Evolutionary conservation across 176 grass and related monocot species (phyloP).

Genomic region (Areca catechu): DNA sequence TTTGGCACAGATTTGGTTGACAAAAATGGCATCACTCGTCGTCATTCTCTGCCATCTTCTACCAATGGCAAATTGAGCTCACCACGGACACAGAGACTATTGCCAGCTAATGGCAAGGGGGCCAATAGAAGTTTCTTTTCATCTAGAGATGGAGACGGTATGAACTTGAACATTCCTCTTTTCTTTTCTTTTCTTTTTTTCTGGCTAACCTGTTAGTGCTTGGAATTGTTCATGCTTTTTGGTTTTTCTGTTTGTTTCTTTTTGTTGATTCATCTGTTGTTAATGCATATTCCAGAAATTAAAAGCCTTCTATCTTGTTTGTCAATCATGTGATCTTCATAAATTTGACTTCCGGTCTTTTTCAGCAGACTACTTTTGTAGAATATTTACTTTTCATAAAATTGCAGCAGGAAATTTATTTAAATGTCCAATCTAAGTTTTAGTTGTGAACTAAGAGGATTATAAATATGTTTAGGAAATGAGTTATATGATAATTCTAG

Average conservation of each 20-base stretch:
- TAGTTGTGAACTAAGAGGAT: too few relatives aligned
- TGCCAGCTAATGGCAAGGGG: slow-evolving; percentile 41
- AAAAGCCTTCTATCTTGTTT: too few relatives aligned
- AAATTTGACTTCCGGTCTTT: too few relatives aligned
- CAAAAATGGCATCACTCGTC: slow-evolving; percentile 43
- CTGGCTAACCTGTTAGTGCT: background rate
- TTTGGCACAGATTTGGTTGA: slow-evolving; percentile 52
- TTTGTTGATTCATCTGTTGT: background rate
- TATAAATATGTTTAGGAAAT: too few relatives aligned
- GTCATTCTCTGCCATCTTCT: slow-evolving; percentile 70
- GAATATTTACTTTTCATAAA: too few relatives aligned
- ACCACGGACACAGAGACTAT: slow-evolving; percentile 47
- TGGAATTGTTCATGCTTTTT: background rate
- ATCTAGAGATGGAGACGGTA: slow-evolving; percentile 67
- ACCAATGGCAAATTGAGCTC: slow-evolving; percentile 56
- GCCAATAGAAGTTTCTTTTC: slow-evolving; percentile 46
- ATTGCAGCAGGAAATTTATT: too few relatives aligned
- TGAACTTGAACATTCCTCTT: slow-evolving; percentile 12
- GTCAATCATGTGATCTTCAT: too few relatives aligned
- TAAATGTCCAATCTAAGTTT: too few relatives aligned
- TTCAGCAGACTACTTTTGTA: too few relatives aligned
- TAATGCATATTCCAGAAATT: too few relatives aligned
- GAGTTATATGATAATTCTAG: too few relatives aligned
- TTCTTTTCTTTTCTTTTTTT: background rate
- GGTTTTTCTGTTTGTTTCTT: background rate